Conservation (phyloP, 1,284 basidiomycete genomes). For the Cryptococcus sp. region DNA sequence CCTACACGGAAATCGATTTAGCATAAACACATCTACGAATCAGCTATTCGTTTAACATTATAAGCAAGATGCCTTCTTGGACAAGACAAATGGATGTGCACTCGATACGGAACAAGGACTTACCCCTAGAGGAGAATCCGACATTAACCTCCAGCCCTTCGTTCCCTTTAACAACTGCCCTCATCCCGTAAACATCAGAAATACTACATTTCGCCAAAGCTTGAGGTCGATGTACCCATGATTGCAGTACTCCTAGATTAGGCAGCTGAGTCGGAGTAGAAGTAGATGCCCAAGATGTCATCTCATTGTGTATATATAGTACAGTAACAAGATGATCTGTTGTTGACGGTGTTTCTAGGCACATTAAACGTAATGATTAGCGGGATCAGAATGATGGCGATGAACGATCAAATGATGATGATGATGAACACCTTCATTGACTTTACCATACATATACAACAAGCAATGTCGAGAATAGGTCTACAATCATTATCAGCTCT, state of each 20-base stretch:
- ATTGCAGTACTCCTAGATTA: slow-evolving; percentile 18
- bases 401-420: background rate
- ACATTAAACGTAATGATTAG: background rate
- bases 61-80: background rate
- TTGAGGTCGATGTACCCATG: slow-evolving; percentile 36
- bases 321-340: background rate
- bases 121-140: slow-evolving; percentile 14
- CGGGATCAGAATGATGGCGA: slow-evolving; percentile 8
- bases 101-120: slow-evolving; percentile 1
- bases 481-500: no score
- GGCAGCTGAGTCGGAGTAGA: slow-evolving; percentile 9
- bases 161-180: slow-evolving; percentile 7
- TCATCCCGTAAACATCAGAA: slow-evolving; percentile 29
- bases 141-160: background rate
- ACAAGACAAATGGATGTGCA: background rate
- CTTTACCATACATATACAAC: background rate
- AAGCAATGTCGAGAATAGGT: background rate
- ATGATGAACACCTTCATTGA: background rate
- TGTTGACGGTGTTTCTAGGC: background rate
- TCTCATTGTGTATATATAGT: background rate
- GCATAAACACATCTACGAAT: slow-evolving; percentile 34
- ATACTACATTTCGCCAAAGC: slow-evolving; percentile 36
- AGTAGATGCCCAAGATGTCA: background rate
- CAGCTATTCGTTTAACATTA: background rate
- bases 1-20: slow-evolving; percentile 33